Percentiles rank a stretch among this genome's conserved stretches.
These are phyloP conservation scores for Acer saccharum DNA, from an alignment of 345 rosid species.

Conservation along the genomic window DNA sequence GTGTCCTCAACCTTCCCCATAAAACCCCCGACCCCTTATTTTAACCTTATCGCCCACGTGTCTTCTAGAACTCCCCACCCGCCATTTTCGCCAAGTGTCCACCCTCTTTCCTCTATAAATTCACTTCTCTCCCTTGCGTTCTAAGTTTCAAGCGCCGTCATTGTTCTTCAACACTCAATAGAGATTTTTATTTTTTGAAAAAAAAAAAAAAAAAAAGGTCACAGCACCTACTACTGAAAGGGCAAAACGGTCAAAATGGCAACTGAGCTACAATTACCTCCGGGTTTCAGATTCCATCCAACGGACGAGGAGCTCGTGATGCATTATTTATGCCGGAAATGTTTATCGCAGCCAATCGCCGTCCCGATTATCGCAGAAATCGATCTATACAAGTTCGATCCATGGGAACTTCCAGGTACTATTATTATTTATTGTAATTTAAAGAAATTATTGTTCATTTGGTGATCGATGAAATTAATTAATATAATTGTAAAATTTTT, in stretches of 20 bases:
- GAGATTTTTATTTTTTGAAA: not conserved
- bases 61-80: slow-evolving; percentile 42
- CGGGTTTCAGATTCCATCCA: slow-evolving; percentile 95
- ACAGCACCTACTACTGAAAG: not conserved
- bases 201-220: not conserved
- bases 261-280: slow-evolving; percentile 63
- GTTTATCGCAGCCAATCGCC: slow-evolving; percentile 69
- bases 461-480: too few species aligned
- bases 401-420: slow-evolving; percentile 94
- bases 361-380: slow-evolving; percentile 82
- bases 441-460: too few species aligned
- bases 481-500: too few species aligned
- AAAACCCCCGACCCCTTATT: slow-evolving; percentile 8
- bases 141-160: slow-evolving; percentile 70
- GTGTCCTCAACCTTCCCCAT: slow-evolving; percentile 41
- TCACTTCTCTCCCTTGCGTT: slow-evolving; percentile 32
- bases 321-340: slow-evolving; percentile 85
- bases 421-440: not conserved
- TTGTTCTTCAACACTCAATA: not conserved
- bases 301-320: slow-evolving; percentile 96
- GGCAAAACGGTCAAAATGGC: slow-evolving; percentile 33
- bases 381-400: slow-evolving; percentile 78
- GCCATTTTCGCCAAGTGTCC: slow-evolving; percentile 41
- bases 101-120: slow-evolving; percentile 44
- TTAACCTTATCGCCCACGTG: slow-evolving; percentile 44